Percentiles rank a stretch among this genome's conserved stretches.
These are phyloP conservation scores for Dendrobium chrysotoxum DNA, from an alignment of 106 monocot species.

Conservation along the genomic window DNA sequence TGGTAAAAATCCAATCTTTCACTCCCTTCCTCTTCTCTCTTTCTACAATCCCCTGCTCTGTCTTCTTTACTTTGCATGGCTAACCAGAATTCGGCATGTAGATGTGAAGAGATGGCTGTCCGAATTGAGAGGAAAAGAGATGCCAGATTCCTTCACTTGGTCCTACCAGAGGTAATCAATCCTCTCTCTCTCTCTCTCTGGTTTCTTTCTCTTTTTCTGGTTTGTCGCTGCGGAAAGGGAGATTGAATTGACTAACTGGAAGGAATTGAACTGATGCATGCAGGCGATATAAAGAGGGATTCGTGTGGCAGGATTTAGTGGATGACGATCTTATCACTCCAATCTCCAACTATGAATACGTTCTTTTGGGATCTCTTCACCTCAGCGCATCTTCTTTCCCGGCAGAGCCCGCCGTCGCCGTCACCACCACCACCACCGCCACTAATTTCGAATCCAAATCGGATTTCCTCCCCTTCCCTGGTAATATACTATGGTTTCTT, in stretches of 20 bases:
- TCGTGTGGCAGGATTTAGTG: slow-evolving; percentile 66
- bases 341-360: slow-evolving; percentile 57
- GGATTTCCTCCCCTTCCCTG: neutral
- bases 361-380: slow-evolving; percentile 48
- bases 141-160: slow-evolving; percentile 52
- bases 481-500: neutral
- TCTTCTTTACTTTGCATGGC: neutral
- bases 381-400: neutral
- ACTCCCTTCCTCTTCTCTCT: neutral
- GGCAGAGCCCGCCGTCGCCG: neutral
- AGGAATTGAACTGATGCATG: neutral
- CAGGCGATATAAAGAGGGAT: slow-evolving; percentile 56
- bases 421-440: too few species aligned
- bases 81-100: slow-evolving; percentile 1
- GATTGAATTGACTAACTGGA: neutral
- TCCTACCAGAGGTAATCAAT: slow-evolving; percentile 57
- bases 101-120: slow-evolving; percentile 83
- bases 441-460: neutral
- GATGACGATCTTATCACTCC: slow-evolving; percentile 76
- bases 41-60: neutral
- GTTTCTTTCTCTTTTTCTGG: too few species aligned
- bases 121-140: slow-evolving; percentile 55
- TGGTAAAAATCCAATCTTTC: slow-evolving; percentile 18
- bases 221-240: neutral
- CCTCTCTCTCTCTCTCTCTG: neutral